Percentiles rank a stretch among this genome's conserved stretches.
These are phyloP conservation scores for Paramecium pentaurelia DNA, from an alignment of 73 alveolate genomes.

Conservation along the genomic window DNA sequence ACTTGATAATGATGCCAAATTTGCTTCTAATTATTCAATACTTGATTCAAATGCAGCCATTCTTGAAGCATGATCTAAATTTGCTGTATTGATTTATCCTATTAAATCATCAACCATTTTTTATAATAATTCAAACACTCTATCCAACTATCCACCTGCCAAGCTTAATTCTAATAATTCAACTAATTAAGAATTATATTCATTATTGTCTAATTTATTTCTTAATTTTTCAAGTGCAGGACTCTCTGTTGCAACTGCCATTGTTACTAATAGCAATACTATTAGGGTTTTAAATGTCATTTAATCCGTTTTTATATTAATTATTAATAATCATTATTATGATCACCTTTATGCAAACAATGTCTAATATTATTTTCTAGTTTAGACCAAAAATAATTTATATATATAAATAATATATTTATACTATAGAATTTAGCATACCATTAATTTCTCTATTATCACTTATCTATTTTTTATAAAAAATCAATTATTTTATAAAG, in stretches of 20 bases:
- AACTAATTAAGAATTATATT: neutral
- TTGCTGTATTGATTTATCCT: neutral
- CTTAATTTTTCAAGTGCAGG: constrained; percentile 1
- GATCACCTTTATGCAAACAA: neutral
- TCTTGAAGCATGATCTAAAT: neutral
- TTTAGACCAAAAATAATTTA: neutral
- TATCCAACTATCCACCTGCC: neutral
- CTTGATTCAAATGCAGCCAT: neutral
- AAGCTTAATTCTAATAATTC: constrained; percentile 32
- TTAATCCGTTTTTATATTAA: constrained; percentile 37
- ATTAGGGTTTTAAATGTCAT: neutral
- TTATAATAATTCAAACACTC: neutral
- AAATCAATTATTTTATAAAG: too few relatives aligned
- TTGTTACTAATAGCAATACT: neutral
- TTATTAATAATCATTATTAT: constrained; percentile 2
- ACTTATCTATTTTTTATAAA: too few relatives aligned
- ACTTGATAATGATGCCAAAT: neutral
- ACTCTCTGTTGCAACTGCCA: neutral
- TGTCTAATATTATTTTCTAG: neutral
- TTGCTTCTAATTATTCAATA: neutral
- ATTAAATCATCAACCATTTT: constrained; percentile 23
- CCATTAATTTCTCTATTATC: too few relatives aligned
- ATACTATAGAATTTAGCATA: too few relatives aligned
- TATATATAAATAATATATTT: neutral
- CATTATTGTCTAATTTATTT: neutral